Percentiles rank a stretch among this genome's conserved stretches.
Conservation (phyloP, 2,329 filamentous ascomycete genomes). For the Fusarium penzigii region DNA sequence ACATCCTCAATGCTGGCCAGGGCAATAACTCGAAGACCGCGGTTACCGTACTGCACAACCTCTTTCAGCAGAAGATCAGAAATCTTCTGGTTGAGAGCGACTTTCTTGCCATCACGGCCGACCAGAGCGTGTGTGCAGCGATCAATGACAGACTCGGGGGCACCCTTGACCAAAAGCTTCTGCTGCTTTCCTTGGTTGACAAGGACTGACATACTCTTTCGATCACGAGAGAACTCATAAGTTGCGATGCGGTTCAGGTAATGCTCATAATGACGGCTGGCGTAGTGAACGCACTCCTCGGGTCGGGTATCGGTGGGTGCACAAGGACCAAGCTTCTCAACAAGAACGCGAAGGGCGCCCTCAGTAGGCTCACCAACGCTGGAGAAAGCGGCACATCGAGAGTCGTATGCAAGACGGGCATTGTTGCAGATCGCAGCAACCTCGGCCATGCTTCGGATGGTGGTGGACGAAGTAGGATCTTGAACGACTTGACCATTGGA, state of each 20-base stretch:
- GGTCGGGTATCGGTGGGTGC: constrained; percentile 55
- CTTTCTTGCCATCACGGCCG: constrained; percentile 76
- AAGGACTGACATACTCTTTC: constrained; percentile 99
- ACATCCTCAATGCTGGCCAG: constrained; percentile 82
- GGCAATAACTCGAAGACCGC: constrained; percentile 91
- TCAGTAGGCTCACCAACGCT: constrained; percentile 95
- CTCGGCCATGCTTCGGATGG: constrained; percentile 75
- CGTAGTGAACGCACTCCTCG: constrained; percentile 73
- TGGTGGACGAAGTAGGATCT: constrained; percentile 68
- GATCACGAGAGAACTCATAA: constrained; percentile 95
- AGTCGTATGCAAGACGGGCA: constrained; percentile 78
- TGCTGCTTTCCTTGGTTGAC: constrained; percentile 70
- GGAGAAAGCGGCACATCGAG: constrained; percentile 70
- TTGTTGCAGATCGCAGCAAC: constrained; percentile 85
- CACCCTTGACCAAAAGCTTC: constrained; percentile 92
- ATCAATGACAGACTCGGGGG: constrained; percentile 90
- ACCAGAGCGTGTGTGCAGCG: constrained; percentile 82
- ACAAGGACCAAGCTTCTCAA: constrained; percentile 90
- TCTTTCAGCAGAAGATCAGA: constrained; percentile 72
- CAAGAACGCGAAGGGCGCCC: constrained; percentile 84
- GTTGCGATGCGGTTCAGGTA: constrained; percentile 75
- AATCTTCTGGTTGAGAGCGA: constrained; percentile 70
- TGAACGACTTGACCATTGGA: constrained; percentile 67
- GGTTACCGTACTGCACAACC: constrained; percentile 86
- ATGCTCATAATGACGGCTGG: constrained; percentile 83